Evolutionary conservation across 192 early-diverging fungal genomes (phyloP), one percentile per base, ranked within the genome.

Genomic region (Entomortierella lignicola): DNA sequence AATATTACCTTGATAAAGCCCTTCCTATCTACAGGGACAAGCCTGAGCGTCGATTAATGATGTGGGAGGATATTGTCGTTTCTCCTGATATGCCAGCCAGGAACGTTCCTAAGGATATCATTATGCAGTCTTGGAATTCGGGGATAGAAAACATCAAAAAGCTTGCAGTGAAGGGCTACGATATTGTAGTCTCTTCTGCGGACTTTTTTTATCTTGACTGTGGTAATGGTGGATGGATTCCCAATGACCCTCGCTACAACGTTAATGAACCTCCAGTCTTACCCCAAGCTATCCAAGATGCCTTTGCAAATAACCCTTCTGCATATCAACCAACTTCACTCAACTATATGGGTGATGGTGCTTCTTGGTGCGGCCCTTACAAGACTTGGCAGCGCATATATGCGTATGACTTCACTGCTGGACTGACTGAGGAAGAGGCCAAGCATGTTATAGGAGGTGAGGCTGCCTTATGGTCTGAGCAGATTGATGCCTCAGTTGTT

Each of bases 301-400:
- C 69, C 15, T 54, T 87, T 17, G 75, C 62, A 0, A 34, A 43
- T 11, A 68, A 77, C 50, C 71, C 67, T 21, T 60, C 52, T 32
- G 62, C 57, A 6, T 70, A 77, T 62, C 64, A 34, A 29, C 71
- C 47, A 44, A 63, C 70, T 41, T 48, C 62, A 1, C 51, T 58
- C 70, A 87, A 87, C 47, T 87, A 82, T 34, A 58, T 50, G 55
- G 86, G 86, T 10, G n/a, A 17, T 29, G 84, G 80, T 66, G 82
- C 80, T 48, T 92, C 90, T 32, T 94, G 92, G 91, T 94, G 92
- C 81, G 84, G 83, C 39, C 91, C 93, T 42, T 92, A 84, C 88
- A 91, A 91, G 85, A 72, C 87, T 30, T 92, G 91, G 92, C 87
- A 91, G 82, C 87, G 88, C 52, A 85, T 92, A 53, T 92, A 94